phyloP scores from a whole-genome alignment of 768 basidiomycete genomes.

The Trametes elegans region DNA sequence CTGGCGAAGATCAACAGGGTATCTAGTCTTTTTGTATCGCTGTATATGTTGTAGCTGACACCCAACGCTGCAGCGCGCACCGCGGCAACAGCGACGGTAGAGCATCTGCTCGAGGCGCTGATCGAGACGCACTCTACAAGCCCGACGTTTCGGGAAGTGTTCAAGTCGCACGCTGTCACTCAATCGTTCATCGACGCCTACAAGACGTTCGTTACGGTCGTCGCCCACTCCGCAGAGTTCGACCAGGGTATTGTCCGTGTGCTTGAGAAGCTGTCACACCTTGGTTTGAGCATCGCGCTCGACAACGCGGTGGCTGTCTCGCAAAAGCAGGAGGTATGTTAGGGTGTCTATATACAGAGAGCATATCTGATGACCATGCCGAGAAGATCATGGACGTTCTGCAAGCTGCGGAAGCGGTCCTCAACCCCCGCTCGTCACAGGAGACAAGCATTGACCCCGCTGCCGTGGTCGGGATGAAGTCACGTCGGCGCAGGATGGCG shows the following conservation, averaged over 20 bases:
- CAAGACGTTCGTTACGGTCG: conserved; percentile 48
- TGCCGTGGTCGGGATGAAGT: conserved; percentile 51
- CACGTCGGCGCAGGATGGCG: conserved; percentile 49
- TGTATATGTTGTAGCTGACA: too few species aligned
- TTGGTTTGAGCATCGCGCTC: conserved; percentile 65
- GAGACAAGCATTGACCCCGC: conserved; percentile 52
- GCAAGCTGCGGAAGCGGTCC: conserved; percentile 49
- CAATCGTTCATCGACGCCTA: conserved; percentile 66
- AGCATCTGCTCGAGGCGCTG: conserved; percentile 64
- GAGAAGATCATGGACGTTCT: conserved; percentile 66
- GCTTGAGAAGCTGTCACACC: conserved; percentile 67
- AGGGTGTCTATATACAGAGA: neutral
- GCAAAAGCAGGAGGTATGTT: conserved; percentile 73
- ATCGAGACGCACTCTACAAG: conserved; percentile 66
- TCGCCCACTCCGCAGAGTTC: conserved; percentile 37
- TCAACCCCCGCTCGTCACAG: conserved; percentile 45
- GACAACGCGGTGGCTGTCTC: conserved; percentile 56
- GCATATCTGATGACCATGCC: too few species aligned
- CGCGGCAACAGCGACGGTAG: conserved; percentile 42
- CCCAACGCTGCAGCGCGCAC: neutral
- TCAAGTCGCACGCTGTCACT: conserved; percentile 69
- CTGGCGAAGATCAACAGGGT: conserved; percentile 30
- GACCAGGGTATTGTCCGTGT: conserved; percentile 50
- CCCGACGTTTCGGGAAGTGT: conserved; percentile 65
- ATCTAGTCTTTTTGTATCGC: too few species aligned